Evolutionary conservation across 2,329 filamentous ascomycete genomes (phyloP), one percentile per base, ranked within the genome.

Genomic region (Monosporascus sp.): DNA sequence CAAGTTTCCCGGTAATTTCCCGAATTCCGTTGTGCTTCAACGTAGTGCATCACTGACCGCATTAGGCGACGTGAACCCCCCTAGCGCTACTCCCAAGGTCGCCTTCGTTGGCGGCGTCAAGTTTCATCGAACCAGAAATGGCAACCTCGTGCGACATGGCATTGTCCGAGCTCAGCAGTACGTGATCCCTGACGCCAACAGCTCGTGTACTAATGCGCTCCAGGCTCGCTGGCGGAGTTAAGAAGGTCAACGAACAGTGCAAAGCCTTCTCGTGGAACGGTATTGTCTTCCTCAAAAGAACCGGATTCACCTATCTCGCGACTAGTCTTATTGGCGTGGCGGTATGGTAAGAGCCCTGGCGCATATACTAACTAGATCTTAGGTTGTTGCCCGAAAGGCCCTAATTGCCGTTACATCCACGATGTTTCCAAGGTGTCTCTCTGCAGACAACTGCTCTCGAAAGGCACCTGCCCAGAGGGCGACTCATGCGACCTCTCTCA

Each of bases 401-500:
- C 88, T 7, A 76, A 74, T 48, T 99, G 94, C 72, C 86, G 82
- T 52, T 94, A 88, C 68, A 76, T 85, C 49, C 94, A 99, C 77
- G 90, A 99, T 67, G 83, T 88, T 43, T 78, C 84, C 68, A 96
- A 90, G 74, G 90, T 96, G 65, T 90, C 93, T 52, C 85, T 94
- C 53, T 99, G 94, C 84, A 94, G 90, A 72, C 86, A 90, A 51
- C 91, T 88, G 68, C 79, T 97, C 51, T 85, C 86, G 66, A 91
- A 88, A 67, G 87, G 89, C 67, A 79, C 81, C 64, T 99, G 94
- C 75, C 75, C 78, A 62, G 83, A 83, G 69, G 91, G 91, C 72
- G 82, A 87, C 66, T 80, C 80, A 65, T 99, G 94, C 80, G 90
- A 96, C 73, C 81, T 97, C 56, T 96, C 92, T 59, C 94, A 97